Evolutionary conservation across 352 stramenopile genomes (phyloP).

Genomic region (Plasmopara halstedii): DNA sequence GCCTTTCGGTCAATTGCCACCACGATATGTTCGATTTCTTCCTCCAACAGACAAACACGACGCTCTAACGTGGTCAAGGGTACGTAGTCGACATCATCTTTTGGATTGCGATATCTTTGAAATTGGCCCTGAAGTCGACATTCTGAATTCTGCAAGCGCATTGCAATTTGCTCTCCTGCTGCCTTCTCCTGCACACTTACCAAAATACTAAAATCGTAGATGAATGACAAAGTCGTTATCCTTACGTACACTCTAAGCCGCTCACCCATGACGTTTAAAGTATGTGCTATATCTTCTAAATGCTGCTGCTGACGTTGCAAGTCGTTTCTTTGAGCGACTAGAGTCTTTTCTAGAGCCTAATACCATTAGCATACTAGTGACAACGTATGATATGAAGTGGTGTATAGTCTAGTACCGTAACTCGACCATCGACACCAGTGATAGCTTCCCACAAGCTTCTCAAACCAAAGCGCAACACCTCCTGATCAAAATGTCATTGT

Average conservation of each 20-base stretch:
- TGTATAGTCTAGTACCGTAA: constrained; percentile 6
- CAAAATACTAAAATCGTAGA: neutral
- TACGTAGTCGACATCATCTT: constrained; percentile 9
- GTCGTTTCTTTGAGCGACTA: constrained; percentile 7
- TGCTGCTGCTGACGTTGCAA: constrained; percentile 25
- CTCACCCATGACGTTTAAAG: constrained; percentile 39
- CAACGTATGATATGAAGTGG: neutral
- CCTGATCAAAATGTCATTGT: constrained; percentile 14
- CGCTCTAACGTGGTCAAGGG: constrained; percentile 22
- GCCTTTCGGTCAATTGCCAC: constrained; percentile 39
- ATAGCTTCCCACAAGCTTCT: constrained; percentile 24
- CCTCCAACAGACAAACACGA: constrained; percentile 40
- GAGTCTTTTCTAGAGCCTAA: constrained; percentile 17
- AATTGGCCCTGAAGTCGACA: constrained; percentile 5
- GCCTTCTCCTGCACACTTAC: constrained; percentile 16
- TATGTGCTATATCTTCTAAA: constrained; percentile 33
- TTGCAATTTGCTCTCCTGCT: constrained; percentile 3
- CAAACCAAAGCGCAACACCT: constrained; percentile 44
- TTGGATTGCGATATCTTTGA: neutral
- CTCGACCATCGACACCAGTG: constrained; percentile 12
- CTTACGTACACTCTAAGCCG: constrained; percentile 31
- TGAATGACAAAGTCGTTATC: too few relatives aligned
- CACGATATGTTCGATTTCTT: constrained; percentile 45
- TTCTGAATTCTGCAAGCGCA: constrained; percentile 9
- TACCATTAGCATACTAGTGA: neutral